Evolutionary conservation across 192 early-diverging fungal species (phyloP).

Genomic region (Lobosporangium transversale): DNA sequence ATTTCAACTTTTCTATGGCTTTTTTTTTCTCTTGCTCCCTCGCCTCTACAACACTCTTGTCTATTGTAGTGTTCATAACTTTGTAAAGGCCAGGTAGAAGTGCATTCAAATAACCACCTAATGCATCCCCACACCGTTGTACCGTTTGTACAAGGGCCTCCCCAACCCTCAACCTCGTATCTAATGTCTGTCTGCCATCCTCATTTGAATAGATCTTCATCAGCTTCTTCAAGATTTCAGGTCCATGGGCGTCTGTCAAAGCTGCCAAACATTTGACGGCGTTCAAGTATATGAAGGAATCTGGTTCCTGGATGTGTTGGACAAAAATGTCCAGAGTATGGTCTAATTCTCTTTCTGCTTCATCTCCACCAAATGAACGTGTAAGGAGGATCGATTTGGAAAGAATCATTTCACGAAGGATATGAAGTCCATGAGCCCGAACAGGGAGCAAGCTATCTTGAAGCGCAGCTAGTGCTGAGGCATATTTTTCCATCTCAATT

Average conservation of each 20-base stretch:
- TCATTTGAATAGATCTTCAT: slow-evolving; percentile 70
- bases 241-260: slow-evolving; percentile 83
- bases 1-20: slow-evolving; percentile 8
- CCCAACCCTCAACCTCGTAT: slow-evolving; percentile 83
- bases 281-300: slow-evolving; percentile 95
- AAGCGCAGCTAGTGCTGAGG: slow-evolving; percentile 80
- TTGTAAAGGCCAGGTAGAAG: slow-evolving; percentile 38
- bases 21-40: slow-evolving; percentile 18
- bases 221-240: slow-evolving; percentile 73
- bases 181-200: slow-evolving; percentile 55
- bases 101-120: slow-evolving; percentile 73
- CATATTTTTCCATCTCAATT: slow-evolving; percentile 68
- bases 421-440: slow-evolving; percentile 85
- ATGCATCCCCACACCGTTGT: slow-evolving; percentile 79
- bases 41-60: slow-evolving; percentile 8
- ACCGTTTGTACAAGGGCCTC: slow-evolving; percentile 91
- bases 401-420: slow-evolving; percentile 85
- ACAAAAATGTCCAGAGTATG: slow-evolving; percentile 81
- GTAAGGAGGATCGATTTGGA: slow-evolving; percentile 67
- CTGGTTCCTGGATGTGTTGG: slow-evolving; percentile 77
- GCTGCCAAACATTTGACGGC: slow-evolving; percentile 88
- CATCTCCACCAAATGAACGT: slow-evolving; percentile 51
- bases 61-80: slow-evolving; percentile 46
- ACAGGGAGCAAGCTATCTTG: slow-evolving; percentile 85
- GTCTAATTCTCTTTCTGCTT: slow-evolving; percentile 59